Evolutionary conservation across 495 filamentous ascomycete genomes (phyloP).

Genomic region (Choiromyces venosus): DNA sequence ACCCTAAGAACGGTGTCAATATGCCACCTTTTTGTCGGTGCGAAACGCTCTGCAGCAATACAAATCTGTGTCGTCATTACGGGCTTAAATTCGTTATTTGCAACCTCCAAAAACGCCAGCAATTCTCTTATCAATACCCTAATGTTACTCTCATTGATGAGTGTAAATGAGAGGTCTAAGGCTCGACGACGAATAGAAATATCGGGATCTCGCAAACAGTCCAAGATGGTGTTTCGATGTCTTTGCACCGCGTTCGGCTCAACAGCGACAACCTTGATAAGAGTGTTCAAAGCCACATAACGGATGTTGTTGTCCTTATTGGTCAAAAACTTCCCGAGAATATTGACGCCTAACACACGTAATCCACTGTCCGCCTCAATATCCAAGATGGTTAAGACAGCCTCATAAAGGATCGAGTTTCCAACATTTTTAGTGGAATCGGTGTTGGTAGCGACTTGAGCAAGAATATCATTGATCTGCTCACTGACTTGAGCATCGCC

Average conservation of each 20-base stretch:
- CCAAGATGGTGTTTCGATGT: constrained; percentile 94
- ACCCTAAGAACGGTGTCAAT: constrained; percentile 96
- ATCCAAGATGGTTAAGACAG: constrained; percentile 92
- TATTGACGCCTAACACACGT: constrained; percentile 92
- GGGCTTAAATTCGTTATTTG: constrained; percentile 97
- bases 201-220: constrained; percentile 95
- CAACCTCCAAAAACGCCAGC: constrained; percentile 89
- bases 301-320: constrained; percentile 99
- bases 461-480: constrained; percentile 96
- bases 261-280: constrained; percentile 96
- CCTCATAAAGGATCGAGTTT: constrained; percentile 96
- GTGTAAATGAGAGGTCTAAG: constrained; percentile 91
- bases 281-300: constrained; percentile 92
- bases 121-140: constrained; percentile 87
- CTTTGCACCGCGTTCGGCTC: constrained; percentile 96
- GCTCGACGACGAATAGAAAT: constrained; percentile 94
- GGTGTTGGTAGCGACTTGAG: constrained; percentile 96
- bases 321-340: constrained; percentile 91
- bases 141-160: constrained; percentile 95
- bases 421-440: constrained; percentile 98
- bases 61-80: constrained; percentile 96
- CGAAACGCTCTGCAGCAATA: constrained; percentile 90
- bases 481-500: constrained; percentile 88
- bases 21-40: constrained; percentile 96
- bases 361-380: constrained; percentile 95